A percentile compares a stretch with the other conserved stretches of the same genome.
Evolutionary conservation across 306 rosid species (phyloP).

Genomic region (Lathyrus tuberosus): DNA sequence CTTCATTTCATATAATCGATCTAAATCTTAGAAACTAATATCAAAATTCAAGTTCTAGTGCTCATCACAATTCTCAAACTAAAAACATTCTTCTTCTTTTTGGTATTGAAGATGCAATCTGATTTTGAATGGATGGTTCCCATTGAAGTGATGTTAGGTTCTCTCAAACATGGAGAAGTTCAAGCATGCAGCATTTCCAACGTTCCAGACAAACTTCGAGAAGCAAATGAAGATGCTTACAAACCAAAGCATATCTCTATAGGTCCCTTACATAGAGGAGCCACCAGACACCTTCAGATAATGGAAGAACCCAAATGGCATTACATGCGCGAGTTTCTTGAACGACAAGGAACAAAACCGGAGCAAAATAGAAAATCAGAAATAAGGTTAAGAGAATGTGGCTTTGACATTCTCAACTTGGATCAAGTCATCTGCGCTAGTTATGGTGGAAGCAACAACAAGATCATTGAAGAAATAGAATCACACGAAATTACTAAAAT

Average conservation of each 20-base stretch:
- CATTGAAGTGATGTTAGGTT: conserved; percentile 6
- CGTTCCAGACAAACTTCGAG: conserved; percentile 29
- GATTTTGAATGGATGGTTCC: conserved; percentile 28
- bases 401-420: neutral
- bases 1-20: neutral
- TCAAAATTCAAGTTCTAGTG: too few species aligned
- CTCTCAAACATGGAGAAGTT: neutral
- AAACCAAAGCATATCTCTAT: conserved; percentile 33
- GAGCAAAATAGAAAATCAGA: neutral
- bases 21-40: too few species aligned
- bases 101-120: conserved; percentile 1
- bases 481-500: conserved; percentile 12
- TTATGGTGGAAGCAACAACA: conserved; percentile 25
- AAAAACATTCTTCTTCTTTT: neutral
- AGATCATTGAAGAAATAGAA: neutral
- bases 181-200: conserved; percentile 36
- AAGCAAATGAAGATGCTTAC: conserved; percentile 10
- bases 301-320: conserved; percentile 49
- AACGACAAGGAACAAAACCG: neutral
- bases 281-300: neutral
- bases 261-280: conserved; percentile 40
- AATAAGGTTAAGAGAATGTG: neutral
- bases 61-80: too few species aligned
- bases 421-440: neutral
- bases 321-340: conserved; percentile 16